These are phyloP conservation scores for Lepidium sativum DNA, from an alignment of 345 rosid species.

Conservation along the genomic window DNA sequence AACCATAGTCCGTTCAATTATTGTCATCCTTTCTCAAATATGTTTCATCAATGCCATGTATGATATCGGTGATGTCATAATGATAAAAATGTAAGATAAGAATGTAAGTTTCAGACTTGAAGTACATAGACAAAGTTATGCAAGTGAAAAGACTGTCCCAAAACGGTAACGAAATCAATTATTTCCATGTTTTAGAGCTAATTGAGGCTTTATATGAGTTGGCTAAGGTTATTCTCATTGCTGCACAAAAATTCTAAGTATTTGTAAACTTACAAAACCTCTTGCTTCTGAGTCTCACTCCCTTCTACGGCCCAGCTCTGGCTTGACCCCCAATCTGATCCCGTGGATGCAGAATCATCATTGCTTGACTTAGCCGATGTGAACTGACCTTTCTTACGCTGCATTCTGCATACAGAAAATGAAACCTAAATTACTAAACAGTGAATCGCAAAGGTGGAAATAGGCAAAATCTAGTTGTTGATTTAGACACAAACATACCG, in stretches of 20 bases:
- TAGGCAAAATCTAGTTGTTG: not conserved
- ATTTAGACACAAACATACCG: constrained; percentile 30
- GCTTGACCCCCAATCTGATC: constrained; percentile 42
- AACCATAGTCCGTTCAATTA: not conserved
- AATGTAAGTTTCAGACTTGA: not conserved
- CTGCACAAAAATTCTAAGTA: not conserved
- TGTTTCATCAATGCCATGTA: not conserved
- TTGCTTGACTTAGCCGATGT: constrained; percentile 46
- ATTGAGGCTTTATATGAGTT: not conserved
- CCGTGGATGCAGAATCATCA: constrained; percentile 44
- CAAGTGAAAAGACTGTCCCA: not conserved
- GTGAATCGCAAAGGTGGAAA: not conserved
- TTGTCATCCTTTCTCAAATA: not conserved
- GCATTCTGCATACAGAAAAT: constrained; percentile 39
- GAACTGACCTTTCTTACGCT: constrained; percentile 59
- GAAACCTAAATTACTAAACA: not conserved
- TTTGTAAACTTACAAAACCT: constrained; percentile 37
- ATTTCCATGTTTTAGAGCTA: not conserved
- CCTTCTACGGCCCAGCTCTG: constrained; percentile 42
- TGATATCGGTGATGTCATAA: not conserved
- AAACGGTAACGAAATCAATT: not conserved
- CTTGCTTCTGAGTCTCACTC: constrained; percentile 42
- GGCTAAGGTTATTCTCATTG: not conserved
- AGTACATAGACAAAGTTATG: not conserved
- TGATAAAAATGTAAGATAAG: not conserved